These are phyloP conservation scores for Pascua guehoae DNA, from an alignment of 1,284 basidiomycete species.

Conservation along the genomic window DNA sequence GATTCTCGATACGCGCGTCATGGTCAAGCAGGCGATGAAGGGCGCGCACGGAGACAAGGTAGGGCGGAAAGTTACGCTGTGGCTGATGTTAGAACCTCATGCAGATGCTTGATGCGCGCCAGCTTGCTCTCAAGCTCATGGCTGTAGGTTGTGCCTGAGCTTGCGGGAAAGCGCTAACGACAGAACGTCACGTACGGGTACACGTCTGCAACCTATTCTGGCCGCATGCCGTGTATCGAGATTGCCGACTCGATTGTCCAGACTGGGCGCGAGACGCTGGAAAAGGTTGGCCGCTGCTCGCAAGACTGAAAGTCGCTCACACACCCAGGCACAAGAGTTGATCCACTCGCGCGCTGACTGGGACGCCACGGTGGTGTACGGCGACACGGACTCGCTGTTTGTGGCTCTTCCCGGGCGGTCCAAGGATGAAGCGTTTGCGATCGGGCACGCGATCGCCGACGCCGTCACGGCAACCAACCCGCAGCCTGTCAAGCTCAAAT, in stretches of 20 bases:
- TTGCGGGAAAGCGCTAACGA: neutral
- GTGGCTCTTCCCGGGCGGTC: constrained; percentile 82
- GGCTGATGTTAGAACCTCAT: constrained; percentile 59
- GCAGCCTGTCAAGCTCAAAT: constrained; percentile 88
- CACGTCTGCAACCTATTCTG: constrained; percentile 87
- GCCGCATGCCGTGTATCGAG: constrained; percentile 96
- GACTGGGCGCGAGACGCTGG: constrained; percentile 88
- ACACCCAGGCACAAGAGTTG: constrained; percentile 67
- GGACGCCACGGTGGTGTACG: constrained; percentile 91
- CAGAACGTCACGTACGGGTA: constrained; percentile 91
- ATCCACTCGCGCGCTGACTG: constrained; percentile 77
- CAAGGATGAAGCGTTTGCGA: constrained; percentile 86
- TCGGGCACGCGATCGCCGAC: constrained; percentile 89
- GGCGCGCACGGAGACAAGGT: constrained; percentile 70
- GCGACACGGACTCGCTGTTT: constrained; percentile 97
- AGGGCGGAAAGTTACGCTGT: constrained; percentile 3
- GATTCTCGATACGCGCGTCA: constrained; percentile 90
- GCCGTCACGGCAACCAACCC: constrained; percentile 82
- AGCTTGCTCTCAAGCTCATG: constrained; percentile 79
- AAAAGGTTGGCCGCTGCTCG: constrained; percentile 61
- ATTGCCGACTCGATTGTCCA: constrained; percentile 98
- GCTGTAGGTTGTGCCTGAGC: constrained; percentile 38
- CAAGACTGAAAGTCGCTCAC: too few species aligned
- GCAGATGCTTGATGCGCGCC: constrained; percentile 77
- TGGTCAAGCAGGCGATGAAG: constrained; percentile 97